Base-by-base conservation (phyloP, 176 grass and related monocot genomes). In the Pontederia paniculata region DNA sequence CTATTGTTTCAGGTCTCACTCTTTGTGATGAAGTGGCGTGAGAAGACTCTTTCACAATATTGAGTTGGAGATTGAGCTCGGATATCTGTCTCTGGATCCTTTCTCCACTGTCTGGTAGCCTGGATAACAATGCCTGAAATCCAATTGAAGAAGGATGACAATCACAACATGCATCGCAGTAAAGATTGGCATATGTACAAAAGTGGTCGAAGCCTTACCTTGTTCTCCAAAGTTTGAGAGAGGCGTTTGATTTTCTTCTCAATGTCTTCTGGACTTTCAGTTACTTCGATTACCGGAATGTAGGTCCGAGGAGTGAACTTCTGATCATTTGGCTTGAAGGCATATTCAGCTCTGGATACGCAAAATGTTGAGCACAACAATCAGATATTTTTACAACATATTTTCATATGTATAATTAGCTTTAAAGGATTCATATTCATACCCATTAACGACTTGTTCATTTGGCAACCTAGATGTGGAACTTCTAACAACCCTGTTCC, bases 251-350 rank as follows among this genome's bases (percentile, higher is more conserved):
- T 95, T 63, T 74, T 85, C 0, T 70, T 72, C 57, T 76, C 67
- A 46, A 88, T 76, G 45, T 81, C 72, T 56, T 84, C 84, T 5
- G 84, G 84, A 57, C 89, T 85, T 54, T 85, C 77, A 50, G 51
- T 73, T 9, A 31, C 44, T 60, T 65, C 49, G 21, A 31, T 68
- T 15, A 56, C 71, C 37, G 57, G 63, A 47, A 41, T 25, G 55
- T 86, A 77, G 56, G 42, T 78, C 73, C 79, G 75, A 57, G 71
- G 54, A 68, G 69, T 83, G 55, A 83, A 85, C 11, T 64, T 68
- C 62, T 60, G 42, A 65, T 96, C 90, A 52, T 82, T 85, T 9
- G 85, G 90, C 50, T 83, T 96, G 37, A 83, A 69, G 16, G 90
- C 90, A 81, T 78, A 52, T 57, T 76, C 73, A 48, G 42, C 79